Base-by-base conservation (phyloP, 2,329 filamentous ascomycete genomes). In the Cercospora sp. region DNA sequence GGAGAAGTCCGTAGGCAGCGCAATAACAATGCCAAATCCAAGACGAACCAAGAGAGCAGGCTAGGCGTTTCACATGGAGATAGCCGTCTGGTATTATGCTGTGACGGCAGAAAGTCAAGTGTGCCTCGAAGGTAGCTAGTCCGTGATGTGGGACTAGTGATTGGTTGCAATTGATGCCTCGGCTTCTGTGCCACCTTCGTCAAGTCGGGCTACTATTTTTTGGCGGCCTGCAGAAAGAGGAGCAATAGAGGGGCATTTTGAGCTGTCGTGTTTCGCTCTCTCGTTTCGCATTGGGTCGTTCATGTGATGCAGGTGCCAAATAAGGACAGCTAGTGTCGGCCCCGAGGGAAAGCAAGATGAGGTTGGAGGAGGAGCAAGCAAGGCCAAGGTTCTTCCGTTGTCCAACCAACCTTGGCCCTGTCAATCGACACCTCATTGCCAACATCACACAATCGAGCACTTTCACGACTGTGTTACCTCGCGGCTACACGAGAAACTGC, bases 1-100 rank as follows among this genome's bases (percentile, higher is more conserved):
- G 61, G 61, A 63, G 61, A 63, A 63, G 61, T 63, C 61, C 61
- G 61, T 20, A 63, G 61, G 61, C 61, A 63, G 20, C 61, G 33
- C 60, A 36, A 63, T 63, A 18, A 48, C n/a, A 28, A 31, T 36
- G 42, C 9, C n/a, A 45, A 18, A 33, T 55, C 30, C 18, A 63
- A 55, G 61, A 23, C 20, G 16, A 33, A 40, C 61, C 28, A 63
- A 53, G 48, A 63, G 61, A 33, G 42, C 10, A 26, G 18, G 30
- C 61, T 23, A 31, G 12, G 26, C 61, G 42, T 31, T 26, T 55
- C 53, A 63, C 30, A 63, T 63, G 61, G 61, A 53, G 31, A 51
- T 55, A 53, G 61, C 61, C 61, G 61, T 51, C 16, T 31, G 18
- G 20, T 53, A 30, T 9, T 36, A 36, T 63, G 26, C 23, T 55